Evolutionary conservation across 192 early-diverging fungal genomes (phyloP).

Genomic region (Backusella circina): DNA sequence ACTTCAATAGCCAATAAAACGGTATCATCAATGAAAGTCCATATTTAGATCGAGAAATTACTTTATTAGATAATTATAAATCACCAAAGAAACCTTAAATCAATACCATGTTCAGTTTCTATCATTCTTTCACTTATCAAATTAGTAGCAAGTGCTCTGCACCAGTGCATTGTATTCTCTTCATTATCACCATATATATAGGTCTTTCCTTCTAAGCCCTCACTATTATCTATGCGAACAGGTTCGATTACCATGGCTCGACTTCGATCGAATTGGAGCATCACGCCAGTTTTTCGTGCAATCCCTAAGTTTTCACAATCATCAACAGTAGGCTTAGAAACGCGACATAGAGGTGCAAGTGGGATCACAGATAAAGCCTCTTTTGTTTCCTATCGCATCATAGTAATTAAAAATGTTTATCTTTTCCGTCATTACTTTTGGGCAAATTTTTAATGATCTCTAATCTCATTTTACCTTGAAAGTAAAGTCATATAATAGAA

Average conservation of each 20-base stretch:
- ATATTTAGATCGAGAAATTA: background rate
- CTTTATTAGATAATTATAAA: background rate
- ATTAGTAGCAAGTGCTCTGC: background rate
- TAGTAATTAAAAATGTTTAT: background rate
- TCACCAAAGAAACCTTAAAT: slow-evolving; percentile 11
- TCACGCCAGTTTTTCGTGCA: background rate
- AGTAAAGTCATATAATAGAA: slow-evolving; percentile 4
- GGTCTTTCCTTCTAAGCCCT: slow-evolving; percentile 1
- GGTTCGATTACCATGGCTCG: background rate
- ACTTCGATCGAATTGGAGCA: slow-evolving; percentile 9
- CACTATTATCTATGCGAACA: background rate
- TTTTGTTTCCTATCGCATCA: background rate
- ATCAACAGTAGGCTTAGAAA: slow-evolving; percentile 1
- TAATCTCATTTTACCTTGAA: background rate
- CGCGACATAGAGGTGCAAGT: background rate
- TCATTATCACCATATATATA: slow-evolving; percentile 8
- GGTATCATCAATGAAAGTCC: background rate
- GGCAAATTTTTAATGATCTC: background rate
- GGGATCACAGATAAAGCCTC: background rate
- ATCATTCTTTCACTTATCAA: background rate
- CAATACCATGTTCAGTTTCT: slow-evolving; percentile 2
- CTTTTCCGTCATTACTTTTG: background rate
- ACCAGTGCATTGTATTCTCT: slow-evolving; percentile 5
- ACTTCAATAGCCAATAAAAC: too few relatives aligned
- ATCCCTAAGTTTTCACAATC: slow-evolving; percentile 13